Evolutionary conservation across 2,329 filamentous ascomycete genomes (phyloP).

Genomic region (Huntiella bhutanensis): DNA sequence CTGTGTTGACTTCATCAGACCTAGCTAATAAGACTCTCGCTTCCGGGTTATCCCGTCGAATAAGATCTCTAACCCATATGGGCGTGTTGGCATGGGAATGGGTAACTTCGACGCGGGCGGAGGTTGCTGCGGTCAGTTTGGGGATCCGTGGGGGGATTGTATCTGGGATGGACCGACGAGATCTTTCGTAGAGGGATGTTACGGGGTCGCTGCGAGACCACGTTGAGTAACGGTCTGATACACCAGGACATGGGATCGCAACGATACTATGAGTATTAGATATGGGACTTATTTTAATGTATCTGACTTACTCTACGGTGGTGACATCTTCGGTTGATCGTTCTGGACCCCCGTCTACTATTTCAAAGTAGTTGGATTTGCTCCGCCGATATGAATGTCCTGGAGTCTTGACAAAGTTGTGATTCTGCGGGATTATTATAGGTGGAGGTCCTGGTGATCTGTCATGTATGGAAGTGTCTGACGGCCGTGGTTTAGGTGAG

Average conservation of each 20-base stretch:
- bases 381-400: neutral
- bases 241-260: constrained; percentile 34
- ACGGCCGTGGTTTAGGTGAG: too few species aligned
- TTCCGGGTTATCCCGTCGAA: constrained; percentile 27
- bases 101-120: constrained; percentile 14
- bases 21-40: constrained; percentile 33
- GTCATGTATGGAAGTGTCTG: too few species aligned
- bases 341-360: constrained; percentile 3
- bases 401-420: too few species aligned
- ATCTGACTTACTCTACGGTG: constrained; percentile 3
- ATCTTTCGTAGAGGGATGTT: constrained; percentile 17
- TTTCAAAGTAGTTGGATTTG: constrained; percentile 1
- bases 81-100: constrained; percentile 19
- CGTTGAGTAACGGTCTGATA: constrained; percentile 28
- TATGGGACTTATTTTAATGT: neutral
- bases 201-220: constrained; percentile 28
- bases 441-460: too few species aligned
- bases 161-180: constrained; percentile 26
- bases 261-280: constrained; percentile 19
- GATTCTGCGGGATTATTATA: too few species aligned
- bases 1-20: constrained; percentile 25
- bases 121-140: constrained; percentile 15
- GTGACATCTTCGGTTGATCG: neutral
- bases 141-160: constrained; percentile 15
- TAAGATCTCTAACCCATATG: constrained; percentile 34